These are phyloP conservation scores for Diaporthe aspalathi DNA, from an alignment of 2,329 filamentous ascomycete genomes.

Conservation along the genomic window DNA sequence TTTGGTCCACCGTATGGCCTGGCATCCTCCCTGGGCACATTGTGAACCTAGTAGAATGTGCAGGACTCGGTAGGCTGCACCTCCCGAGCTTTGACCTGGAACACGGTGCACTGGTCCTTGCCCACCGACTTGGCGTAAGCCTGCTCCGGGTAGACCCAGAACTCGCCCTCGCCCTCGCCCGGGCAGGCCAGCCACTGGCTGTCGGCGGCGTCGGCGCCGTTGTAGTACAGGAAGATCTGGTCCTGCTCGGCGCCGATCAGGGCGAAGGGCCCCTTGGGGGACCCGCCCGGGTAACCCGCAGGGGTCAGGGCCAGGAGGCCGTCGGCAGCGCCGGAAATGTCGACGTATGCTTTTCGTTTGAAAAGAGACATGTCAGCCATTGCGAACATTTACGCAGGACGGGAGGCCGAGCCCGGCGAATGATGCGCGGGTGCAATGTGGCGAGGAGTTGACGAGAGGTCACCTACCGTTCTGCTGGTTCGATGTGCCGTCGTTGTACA, in stretches of 20 bases:
- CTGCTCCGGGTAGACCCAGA: constrained; percentile 22
- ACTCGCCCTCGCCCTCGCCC: background rate
- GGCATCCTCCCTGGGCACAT: background rate
- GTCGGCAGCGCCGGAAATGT: constrained; percentile 22
- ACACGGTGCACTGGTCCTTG: constrained; percentile 19
- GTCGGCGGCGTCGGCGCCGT: constrained; percentile 6
- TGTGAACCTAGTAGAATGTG: background rate
- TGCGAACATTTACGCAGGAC: background rate
- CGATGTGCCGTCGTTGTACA: constrained; percentile 23
- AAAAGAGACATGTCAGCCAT: background rate
- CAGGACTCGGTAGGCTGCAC: constrained; percentile 17
- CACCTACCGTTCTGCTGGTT: constrained; percentile 18
- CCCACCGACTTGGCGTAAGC: constrained; percentile 2
- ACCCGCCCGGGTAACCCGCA: background rate
- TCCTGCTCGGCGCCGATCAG: constrained; percentile 20
- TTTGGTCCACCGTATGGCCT: background rate
- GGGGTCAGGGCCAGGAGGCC: constrained; percentile 26
- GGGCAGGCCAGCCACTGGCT: constrained; percentile 24
- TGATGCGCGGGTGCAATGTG: background rate
- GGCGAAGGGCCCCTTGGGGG: background rate
- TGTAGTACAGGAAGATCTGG: constrained; percentile 28
- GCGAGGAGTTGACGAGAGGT: background rate
- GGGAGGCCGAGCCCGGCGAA: background rate
- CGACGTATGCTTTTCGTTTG: constrained; percentile 10
- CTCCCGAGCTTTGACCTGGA: background rate